Evolutionary conservation across 1,284 basidiomycete species (phyloP), one percentile per base, ranked within the genome.

Genomic region (Trametes hirsuta): DNA sequence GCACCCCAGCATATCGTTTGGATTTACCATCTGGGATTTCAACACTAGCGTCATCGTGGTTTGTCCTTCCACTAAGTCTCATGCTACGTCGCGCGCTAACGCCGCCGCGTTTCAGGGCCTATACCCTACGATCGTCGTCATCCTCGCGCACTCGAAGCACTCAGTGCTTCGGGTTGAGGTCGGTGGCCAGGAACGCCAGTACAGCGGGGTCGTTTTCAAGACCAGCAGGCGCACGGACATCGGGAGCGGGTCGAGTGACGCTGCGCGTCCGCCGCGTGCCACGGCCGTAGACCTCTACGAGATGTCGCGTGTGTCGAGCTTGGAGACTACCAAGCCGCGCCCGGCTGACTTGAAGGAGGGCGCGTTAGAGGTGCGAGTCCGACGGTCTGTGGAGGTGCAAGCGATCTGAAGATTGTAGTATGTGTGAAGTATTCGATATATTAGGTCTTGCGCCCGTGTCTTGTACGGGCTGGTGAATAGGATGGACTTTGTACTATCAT

Each of bases 111-210:
- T 22, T 22, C 44, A 67, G 66, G 66, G 66, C 12, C 57, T 63
- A 18, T 67, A 67, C 35, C 66, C 66, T 0, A 59, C 57, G 14
- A 35, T 67, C 24, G 47, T 67, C 40, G 59, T 67, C 45, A 48
- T 67, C 21, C 58, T 65, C 35, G 63, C 65, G 12, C 46, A 63
- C 52, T 59, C 58, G n/a, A 55, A 65, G 49, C 48, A 55, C 24
- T 63, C 58, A 24, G 42, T 62, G 37, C 63, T 64, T 44, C 11
- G 37, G 11, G 11, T 36, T 15, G 54, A 53, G 24, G 44, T 52
- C 14, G 34, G 25, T 21, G 30, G 30, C 5, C n/a, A 45, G 22
- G 15, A 25, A 30, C 12, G 41, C 41, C 46, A 21, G 11, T 10
- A 39, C 41, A 36, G 52, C 21, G 51, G 25, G 40, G 35, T 35